These are phyloP conservation scores for Cyclocybe aegerita DNA, from an alignment of 768 basidiomycete species.

Conservation along the genomic window DNA sequence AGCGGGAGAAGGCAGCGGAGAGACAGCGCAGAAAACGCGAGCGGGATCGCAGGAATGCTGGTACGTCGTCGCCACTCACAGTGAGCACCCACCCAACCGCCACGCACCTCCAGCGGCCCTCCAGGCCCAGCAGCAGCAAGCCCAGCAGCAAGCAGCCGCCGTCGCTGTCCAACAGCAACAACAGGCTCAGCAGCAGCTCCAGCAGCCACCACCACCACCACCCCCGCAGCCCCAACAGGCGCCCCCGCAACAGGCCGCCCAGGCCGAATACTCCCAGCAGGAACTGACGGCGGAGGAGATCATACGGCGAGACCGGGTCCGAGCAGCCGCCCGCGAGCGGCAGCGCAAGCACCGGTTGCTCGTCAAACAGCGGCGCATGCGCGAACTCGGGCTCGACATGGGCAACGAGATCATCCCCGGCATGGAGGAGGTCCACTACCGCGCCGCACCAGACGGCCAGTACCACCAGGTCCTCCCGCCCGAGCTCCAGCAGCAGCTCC, in stretches of 20 bases:
- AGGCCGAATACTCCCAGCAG: conserved; percentile 13
- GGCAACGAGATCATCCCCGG: conserved; percentile 67
- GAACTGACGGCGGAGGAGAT: conserved; percentile 61
- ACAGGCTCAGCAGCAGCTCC: conserved; percentile 24
- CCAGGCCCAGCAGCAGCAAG: conserved; percentile 22
- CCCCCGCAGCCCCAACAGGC: conserved; percentile 11
- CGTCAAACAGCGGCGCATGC: conserved; percentile 78
- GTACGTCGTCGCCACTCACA: conserved; percentile 17
- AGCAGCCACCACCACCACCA: conserved; percentile 14
- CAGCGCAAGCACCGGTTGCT: conserved; percentile 80
- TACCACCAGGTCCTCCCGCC: conserved; percentile 45
- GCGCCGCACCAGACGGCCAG: conserved; percentile 47
- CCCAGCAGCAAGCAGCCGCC: conserved; percentile 12
- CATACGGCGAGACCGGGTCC: conserved; percentile 66
- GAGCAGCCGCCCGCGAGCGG: conserved; percentile 75
- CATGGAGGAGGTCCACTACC: conserved; percentile 68
- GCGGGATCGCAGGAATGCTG: conserved; percentile 49
- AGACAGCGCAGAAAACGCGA: conserved; percentile 83
- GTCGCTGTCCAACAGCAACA: conserved; percentile 23
- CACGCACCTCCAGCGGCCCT: conserved; percentile 13
- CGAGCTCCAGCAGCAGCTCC: conserved; percentile 33
- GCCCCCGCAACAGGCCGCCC: conserved; percentile 15
- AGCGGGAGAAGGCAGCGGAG: conserved; percentile 86
- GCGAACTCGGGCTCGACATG: conserved; percentile 82
- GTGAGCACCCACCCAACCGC: conserved; percentile 4